Evolutionary conservation across 108 stramenopile genomes (phyloP).

Genomic region (Fistulifera solaris): DNA sequence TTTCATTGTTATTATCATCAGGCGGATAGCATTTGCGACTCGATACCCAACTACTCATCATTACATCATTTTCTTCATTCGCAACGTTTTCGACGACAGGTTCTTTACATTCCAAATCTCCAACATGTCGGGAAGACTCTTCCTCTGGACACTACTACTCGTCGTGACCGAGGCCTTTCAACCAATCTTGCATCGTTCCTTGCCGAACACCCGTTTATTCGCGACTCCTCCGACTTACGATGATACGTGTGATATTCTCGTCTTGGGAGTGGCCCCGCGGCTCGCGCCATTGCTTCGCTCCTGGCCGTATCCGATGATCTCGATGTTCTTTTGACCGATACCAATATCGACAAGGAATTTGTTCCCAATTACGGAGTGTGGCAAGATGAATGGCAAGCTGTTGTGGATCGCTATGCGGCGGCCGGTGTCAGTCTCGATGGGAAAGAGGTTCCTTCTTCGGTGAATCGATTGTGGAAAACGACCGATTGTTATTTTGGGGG

Average conservation of each 20-base stretch:
- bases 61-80: no score
- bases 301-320: conserved; percentile 30
- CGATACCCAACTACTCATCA: no score
- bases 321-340: conserved; percentile 72
- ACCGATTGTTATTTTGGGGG: conserved; percentile 95
- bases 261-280: conserved; percentile 76
- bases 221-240: conserved; percentile 10
- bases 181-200: no score
- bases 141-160: no score
- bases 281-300: conserved; percentile 65
- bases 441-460: conserved; percentile 20
- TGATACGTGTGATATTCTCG: conserved; percentile 70
- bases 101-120: no score
- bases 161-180: no score
- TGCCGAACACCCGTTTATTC: no score
- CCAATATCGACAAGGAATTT: conserved; percentile 70
- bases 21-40: no score
- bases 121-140: no score
- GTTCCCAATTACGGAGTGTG: conserved; percentile 91
- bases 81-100: no score
- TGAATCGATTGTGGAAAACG: conserved; percentile 68
- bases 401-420: conserved; percentile 28
- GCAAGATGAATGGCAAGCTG: conserved; percentile 89
- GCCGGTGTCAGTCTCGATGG: conserved; percentile 37
- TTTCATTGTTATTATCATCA: no score